Evolutionary conservation across 352 stramenopile genomes (phyloP).

Genomic region (Phytophthora melonis): DNA sequence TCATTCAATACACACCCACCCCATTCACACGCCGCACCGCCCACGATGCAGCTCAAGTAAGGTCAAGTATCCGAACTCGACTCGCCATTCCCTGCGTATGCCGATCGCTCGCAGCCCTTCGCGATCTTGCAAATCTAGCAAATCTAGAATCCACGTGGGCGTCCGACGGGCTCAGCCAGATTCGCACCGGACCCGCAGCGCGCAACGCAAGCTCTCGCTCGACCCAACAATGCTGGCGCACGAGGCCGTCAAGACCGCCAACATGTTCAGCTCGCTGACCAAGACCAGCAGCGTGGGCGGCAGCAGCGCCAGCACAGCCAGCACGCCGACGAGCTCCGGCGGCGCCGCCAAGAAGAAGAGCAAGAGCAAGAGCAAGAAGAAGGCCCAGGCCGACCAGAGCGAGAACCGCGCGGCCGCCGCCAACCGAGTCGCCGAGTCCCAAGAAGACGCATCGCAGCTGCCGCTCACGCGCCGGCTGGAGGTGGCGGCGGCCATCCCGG

Average conservation of each 20-base stretch:
- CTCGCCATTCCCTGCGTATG: background rate
- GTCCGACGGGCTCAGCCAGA: conserved; percentile 2
- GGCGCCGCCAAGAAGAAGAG: conserved; percentile 36
- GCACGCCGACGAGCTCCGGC: conserved; percentile 17
- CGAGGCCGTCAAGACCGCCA: conserved; percentile 45
- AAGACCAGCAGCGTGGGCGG: conserved; percentile 34
- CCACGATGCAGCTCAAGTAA: too few species aligned
- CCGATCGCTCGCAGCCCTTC: conserved; percentile 1
- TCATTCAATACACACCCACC: conserved; percentile 27
- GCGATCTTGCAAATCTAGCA: conserved; percentile 37
- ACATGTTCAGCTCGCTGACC: conserved; percentile 51
- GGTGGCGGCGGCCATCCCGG: conserved; percentile 68
- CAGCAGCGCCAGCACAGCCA: conserved; percentile 36
- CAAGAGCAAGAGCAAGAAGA: conserved; percentile 46
- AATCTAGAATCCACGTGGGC: too few species aligned
- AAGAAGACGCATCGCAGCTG: conserved; percentile 47
- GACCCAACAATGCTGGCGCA: conserved; percentile 34
- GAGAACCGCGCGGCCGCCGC: background rate
- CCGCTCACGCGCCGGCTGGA: conserved; percentile 68
- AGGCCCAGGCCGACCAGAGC: conserved; percentile 34
- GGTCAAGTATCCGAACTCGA: too few species aligned
- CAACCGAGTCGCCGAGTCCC: background rate
- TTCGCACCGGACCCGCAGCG: conserved; percentile 17
- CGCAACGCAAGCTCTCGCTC: background rate
- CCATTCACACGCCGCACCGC: too few species aligned